These are phyloP conservation scores for Metschnikowia continentalis DNA, from an alignment of 805 yeast genomes.

Conservation along the genomic window DNA sequence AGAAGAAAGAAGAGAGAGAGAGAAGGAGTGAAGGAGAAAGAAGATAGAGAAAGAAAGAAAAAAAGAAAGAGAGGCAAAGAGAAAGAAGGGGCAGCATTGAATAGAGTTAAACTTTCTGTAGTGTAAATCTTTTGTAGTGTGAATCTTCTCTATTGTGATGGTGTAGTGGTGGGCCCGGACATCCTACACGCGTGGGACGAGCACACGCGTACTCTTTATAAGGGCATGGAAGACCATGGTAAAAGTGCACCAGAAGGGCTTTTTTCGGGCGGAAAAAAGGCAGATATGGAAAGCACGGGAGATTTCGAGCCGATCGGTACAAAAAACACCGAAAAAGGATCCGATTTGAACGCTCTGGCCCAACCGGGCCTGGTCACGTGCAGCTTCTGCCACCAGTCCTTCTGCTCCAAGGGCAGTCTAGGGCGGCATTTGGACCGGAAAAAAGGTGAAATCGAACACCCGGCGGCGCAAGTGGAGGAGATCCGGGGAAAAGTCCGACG, in stretches of 20 bases:
- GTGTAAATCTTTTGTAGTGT: no score
- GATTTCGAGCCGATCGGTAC: neutral
- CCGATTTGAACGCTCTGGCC: neutral
- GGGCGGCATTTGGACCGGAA: slow-evolving; percentile 58
- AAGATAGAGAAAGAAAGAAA: neutral
- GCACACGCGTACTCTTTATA: neutral
- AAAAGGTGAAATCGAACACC: slow-evolving; percentile 51
- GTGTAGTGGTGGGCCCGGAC: neutral
- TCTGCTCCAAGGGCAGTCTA: slow-evolving; percentile 55
- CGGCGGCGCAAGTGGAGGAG: slow-evolving; percentile 42
- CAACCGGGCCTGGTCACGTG: slow-evolving; percentile 24
- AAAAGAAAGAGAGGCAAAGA: no score
- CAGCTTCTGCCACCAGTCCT: slow-evolving; percentile 49
- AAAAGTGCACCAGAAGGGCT: neutral
- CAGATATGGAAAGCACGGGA: neutral
- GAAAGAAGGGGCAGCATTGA: no score
- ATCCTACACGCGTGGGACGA: neutral
- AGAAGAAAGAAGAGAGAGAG: no score
- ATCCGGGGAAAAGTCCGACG: slow-evolving; percentile 41
- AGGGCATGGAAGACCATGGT: neutral
- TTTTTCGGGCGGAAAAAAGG: neutral
- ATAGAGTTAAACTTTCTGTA: no score
- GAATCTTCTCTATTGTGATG: no score
- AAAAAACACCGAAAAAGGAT: neutral
- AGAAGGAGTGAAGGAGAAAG: no score